Percentiles rank a stretch among this genome's conserved stretches.
phyloP scores from a whole-genome alignment of 805 yeast genomes.

The Candida glaebosa region DNA sequence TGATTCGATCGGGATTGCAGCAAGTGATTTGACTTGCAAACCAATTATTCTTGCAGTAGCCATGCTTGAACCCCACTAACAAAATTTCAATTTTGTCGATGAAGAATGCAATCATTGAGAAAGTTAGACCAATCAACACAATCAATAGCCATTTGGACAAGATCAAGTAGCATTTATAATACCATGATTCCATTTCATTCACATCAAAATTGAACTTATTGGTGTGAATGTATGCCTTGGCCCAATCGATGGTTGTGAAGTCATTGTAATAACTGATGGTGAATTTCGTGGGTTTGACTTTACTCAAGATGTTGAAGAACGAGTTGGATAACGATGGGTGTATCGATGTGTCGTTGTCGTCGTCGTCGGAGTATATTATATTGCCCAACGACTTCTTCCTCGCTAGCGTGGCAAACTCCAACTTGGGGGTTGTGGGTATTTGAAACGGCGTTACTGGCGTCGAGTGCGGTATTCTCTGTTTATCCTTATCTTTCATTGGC shows the following conservation, averaged over 20 bases:
- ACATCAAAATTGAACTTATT: slow-evolving; percentile 39
- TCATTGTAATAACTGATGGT: slow-evolving; percentile 49
- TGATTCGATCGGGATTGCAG: slow-evolving; percentile 19
- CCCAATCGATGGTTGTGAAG: slow-evolving; percentile 62
- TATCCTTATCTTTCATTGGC: slow-evolving; percentile 1
- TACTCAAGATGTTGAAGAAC: background rate
- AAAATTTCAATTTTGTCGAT: slow-evolving; percentile 47
- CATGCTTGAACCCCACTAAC: slow-evolving; percentile 49
- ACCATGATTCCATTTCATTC: slow-evolving; percentile 24
- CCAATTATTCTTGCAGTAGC: slow-evolving; percentile 48
- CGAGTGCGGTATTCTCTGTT: slow-evolving; percentile 1
- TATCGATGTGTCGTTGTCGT: slow-evolving; percentile 2
- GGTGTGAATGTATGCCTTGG: slow-evolving; percentile 44
- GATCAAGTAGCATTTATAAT: slow-evolving; percentile 27
- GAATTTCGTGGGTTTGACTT: background rate
- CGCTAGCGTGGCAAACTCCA: slow-evolving; percentile 1
- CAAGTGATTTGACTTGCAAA: slow-evolving; percentile 41
- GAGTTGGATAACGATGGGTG: slow-evolving; percentile 5
- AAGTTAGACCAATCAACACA: slow-evolving; percentile 40
- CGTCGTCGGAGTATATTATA: background rate
- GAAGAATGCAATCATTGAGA: slow-evolving; percentile 47
- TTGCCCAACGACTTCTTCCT: slow-evolving; percentile 4
- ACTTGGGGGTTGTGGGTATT: slow-evolving; percentile 2
- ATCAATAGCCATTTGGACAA: slow-evolving; percentile 50
- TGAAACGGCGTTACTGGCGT: slow-evolving; percentile 5